These are phyloP conservation scores for Eimeria acervulina DNA, from an alignment of 169 alveolate species.

Conservation along the genomic window DNA sequence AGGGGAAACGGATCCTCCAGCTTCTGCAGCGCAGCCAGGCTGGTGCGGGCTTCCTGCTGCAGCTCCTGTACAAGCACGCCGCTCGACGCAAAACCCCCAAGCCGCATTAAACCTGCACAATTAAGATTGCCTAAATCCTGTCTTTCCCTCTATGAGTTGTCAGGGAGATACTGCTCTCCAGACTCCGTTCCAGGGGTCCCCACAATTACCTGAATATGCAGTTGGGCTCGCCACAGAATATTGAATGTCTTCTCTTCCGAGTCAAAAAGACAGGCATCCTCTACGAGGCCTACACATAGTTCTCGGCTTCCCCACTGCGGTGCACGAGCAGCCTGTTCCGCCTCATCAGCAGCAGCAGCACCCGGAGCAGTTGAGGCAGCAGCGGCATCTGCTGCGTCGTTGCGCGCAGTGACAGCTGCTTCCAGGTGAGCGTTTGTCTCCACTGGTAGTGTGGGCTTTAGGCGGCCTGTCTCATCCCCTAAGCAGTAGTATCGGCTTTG, in stretches of 20 bases:
- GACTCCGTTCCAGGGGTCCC: neutral
- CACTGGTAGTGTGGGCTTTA: neutral
- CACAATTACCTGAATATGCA: constrained; percentile 72
- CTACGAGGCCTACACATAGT: constrained; percentile 66
- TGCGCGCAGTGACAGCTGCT: constrained; percentile 36
- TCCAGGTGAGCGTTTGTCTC: constrained; percentile 4
- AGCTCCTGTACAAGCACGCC: constrained; percentile 66
- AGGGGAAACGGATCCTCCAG: constrained; percentile 71
- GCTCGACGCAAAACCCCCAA: neutral
- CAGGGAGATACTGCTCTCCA: neutral
- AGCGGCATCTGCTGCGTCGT: constrained; percentile 71
- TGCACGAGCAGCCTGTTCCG: neutral
- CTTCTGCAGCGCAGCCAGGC: constrained; percentile 67
- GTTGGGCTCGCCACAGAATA: constrained; percentile 75
- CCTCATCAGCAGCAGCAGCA: neutral
- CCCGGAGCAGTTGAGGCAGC: neutral
- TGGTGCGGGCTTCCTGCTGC: constrained; percentile 80
- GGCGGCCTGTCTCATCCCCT: constrained; percentile 46
- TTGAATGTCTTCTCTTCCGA: constrained; percentile 50
- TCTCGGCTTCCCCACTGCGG: constrained; percentile 66
- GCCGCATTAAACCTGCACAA: neutral
- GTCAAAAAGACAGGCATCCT: constrained; percentile 79
- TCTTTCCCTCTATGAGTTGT: neutral
- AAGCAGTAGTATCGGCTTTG: constrained; percentile 31
- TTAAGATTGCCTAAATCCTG: neutral